phyloP scores from a whole-genome alignment of 1,284 basidiomycete genomes.

The Malassezia yamatoensis region DNA sequence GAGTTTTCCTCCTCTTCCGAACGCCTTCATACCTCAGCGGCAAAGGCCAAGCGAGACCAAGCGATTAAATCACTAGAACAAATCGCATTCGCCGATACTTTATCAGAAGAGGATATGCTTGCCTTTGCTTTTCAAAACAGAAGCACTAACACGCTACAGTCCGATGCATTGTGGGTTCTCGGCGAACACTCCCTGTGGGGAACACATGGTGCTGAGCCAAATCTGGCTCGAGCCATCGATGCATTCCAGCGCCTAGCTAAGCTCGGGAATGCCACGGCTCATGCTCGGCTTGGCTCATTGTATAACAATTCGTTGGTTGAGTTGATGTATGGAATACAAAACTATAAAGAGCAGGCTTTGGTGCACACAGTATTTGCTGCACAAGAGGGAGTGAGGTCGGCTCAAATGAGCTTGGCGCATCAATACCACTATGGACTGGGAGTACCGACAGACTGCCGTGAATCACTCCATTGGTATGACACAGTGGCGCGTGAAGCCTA shows the following conservation, averaged over 20 bases:
- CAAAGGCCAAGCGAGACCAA: conserved; percentile 2
- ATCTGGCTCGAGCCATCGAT: conserved; percentile 27
- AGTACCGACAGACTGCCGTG: conserved; percentile 56
- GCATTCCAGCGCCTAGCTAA: conserved; percentile 28
- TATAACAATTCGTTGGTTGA: conserved; percentile 21
- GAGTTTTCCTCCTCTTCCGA: no score
- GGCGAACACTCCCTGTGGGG: conserved; percentile 43
- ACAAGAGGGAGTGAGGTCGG: conserved; percentile 69
- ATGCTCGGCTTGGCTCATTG: conserved; percentile 37
- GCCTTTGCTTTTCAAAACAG: background rate
- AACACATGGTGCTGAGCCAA: conserved; percentile 34
- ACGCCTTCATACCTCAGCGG: background rate
- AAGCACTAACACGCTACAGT: background rate
- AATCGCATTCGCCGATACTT: conserved; percentile 21
- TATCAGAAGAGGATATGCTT: conserved; percentile 12
- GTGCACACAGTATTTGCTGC: conserved; percentile 89
- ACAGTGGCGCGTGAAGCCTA: conserved; percentile 51
- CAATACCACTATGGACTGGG: conserved; percentile 93
- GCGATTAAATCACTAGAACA: conserved; percentile 24
- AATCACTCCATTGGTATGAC: conserved; percentile 35
- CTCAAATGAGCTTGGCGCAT: conserved; percentile 86
- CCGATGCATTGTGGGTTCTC: conserved; percentile 42
- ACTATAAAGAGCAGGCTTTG: conserved; percentile 55
- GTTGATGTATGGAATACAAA: background rate
- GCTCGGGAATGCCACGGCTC: conserved; percentile 40